Evolutionary conservation across 2,329 filamentous ascomycete species (phyloP), one percentile per base, ranked within the genome.

Genomic region (Ophiocordyceps australis): DNA sequence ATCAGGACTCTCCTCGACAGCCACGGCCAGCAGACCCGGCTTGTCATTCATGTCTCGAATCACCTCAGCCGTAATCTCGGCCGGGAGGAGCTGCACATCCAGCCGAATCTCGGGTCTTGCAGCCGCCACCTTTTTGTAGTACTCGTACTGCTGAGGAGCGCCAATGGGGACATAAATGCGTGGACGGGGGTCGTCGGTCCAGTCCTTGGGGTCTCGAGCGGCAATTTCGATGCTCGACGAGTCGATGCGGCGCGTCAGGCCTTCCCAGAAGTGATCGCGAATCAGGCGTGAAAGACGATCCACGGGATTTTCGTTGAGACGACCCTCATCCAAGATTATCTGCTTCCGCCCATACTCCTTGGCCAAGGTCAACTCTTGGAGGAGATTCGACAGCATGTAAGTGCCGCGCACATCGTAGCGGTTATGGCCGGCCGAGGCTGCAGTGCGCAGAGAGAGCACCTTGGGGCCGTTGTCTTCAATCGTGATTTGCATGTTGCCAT

Each of bases 381-480:
- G 63, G 23, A 95, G 69, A 47, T 95, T 98, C 34, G 86, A 93
- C 31, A 98, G 67, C 76, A 92, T 91, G 52, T 98, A 98, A 17
- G 82, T 95, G 41, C 89, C 89, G 36, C 86, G 78, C 33, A 98
- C 70, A 45, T 95, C 85, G 49, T 86, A 83, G 35, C 74, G 73
- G 43, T 85, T 86, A 56, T 79, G 71, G 22, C 85, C 86, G 38
- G 78, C 81, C 19, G 85, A 94, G 14, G 69, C 75, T 16, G 79
- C 77, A 4, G 86, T 94, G 35, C 82, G 78, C 20, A 95, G 59
- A 20, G 78, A 75, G 28, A 94, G 65, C 23, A 82, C 75, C 65
- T 95, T 98, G 25, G 89, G 86, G 0, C 89, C 89, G 35, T 70
- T 67, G 53, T 98, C 89, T 45, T 95, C 89, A 40, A 95, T 92